Evolutionary conservation across 1,139 yeast species (phyloP), one percentile per base, ranked within the genome.

Genomic region (Protomyces macrosporus): DNA sequence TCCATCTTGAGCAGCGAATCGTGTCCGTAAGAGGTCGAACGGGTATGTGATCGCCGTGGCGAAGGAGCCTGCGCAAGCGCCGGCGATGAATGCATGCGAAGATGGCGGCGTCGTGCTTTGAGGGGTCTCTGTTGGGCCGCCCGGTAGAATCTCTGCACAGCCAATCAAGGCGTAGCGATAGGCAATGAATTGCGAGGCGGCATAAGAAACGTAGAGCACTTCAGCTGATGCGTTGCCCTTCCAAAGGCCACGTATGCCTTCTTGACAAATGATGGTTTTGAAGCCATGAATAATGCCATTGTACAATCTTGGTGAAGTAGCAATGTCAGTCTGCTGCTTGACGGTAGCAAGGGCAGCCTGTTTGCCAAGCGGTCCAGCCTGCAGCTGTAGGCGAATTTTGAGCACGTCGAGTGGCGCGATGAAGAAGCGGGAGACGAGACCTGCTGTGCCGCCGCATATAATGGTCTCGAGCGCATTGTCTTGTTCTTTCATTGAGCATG

Each of bases 191-290:
- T 93, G 98, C 0, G 84, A 77, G 0, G 89, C 90, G 10, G 98
- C 97, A 71, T 93, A 93, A 32, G 88, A 69, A 16, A 93, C 79
- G 72, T 93, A 93, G 84, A 93, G 82, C 52, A 85, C 75, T 69
- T 90, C 91, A 0, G 98, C 98, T 0, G 98, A 96, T 0, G 89
- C 82, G 73, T 93, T 93, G 0, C 98, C 98, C 74, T 90, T 91
- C 98, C 98, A 93, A 32, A 93, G 78, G 0, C 9, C 69, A 9
- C 54, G 34, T 14, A 65, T 35, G 51, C 67, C 67, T 51, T 63
- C 66, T 16, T 65, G 60, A 30, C 48, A 5, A 23, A 64, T 14
- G 42, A 65, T 53, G 32, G 56, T 53, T 33, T 50, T 34, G 57
- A 56, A 36, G 35, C 57, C 55, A 35, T 53, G 56, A 6, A 48